A percentile compares a stretch with the other conserved stretches of the same genome.
These are phyloP conservation scores for Straminergon stramineum DNA, from an alignment of 225 moss, liverwort and hornwort genomes.

Conservation along the genomic window DNA sequence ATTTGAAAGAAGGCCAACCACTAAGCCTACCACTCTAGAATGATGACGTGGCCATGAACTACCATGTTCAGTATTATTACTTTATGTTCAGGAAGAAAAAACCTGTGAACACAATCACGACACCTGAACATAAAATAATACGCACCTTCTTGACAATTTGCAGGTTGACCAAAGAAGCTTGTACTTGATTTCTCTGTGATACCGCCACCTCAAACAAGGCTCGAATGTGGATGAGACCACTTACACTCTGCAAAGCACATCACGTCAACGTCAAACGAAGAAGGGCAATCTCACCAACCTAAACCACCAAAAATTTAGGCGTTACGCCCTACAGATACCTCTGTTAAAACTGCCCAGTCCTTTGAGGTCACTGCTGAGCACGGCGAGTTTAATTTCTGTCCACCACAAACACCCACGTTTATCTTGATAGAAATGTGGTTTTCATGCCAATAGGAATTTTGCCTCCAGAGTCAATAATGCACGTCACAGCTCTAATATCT, in stretches of 20 bases:
- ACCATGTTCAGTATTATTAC: neutral
- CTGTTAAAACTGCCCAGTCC: constrained; percentile 70
- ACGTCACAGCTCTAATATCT: neutral
- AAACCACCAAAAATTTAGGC: neutral
- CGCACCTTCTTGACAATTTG: constrained; percentile 63
- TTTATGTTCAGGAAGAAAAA: neutral
- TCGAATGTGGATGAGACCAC: constrained; percentile 82
- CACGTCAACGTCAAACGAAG: neutral
- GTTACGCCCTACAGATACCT: constrained; percentile 30
- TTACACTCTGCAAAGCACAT: constrained; percentile 56
- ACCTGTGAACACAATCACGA: neutral
- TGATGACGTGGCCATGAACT: neutral
- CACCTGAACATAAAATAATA: neutral
- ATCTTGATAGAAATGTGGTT: neutral
- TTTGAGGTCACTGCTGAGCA: constrained; percentile 46
- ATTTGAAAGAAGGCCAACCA: neutral
- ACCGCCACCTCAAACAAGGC: constrained; percentile 67
- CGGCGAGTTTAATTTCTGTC: constrained; percentile 80
- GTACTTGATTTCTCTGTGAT: constrained; percentile 58
- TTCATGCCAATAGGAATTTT: neutral
- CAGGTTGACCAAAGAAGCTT: constrained; percentile 34
- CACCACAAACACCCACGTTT: neutral
- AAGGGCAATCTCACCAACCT: neutral
- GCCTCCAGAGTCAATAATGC: neutral
- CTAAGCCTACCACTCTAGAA: neutral